Evolutionary conservation across 495 filamentous ascomycete genomes (phyloP).

Genomic region (Trichocladium antarcticum): DNA sequence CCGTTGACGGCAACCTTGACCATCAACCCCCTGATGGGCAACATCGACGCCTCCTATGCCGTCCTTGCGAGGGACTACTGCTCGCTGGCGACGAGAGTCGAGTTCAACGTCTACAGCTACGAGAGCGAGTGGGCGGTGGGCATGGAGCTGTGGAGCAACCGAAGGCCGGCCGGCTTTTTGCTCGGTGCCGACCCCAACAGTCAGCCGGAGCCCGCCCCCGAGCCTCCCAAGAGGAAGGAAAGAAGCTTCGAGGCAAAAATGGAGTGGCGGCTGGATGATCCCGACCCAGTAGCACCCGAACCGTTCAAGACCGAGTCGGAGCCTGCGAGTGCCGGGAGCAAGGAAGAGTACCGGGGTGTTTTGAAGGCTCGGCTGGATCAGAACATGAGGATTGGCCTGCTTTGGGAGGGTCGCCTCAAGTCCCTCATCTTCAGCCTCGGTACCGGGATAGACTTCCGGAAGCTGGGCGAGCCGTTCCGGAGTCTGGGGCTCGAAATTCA

Average conservation of each 20-base stretch:
- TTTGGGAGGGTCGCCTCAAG: slow-evolving; percentile 93
- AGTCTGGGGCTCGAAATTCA: slow-evolving; percentile 79
- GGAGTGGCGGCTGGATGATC: slow-evolving; percentile 39
- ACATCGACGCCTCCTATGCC: slow-evolving; percentile 78
- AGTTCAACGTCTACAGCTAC: slow-evolving; percentile 97
- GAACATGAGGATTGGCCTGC: slow-evolving; percentile 65
- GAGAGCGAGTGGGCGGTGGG: slow-evolving; percentile 88
- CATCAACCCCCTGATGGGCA: slow-evolving; percentile 86
- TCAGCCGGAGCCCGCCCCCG: slow-evolving; percentile 16
- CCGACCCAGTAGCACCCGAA: slow-evolving; percentile 18
- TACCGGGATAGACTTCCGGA: slow-evolving; percentile 62
- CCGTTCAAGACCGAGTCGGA: not conserved
- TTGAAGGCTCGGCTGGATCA: slow-evolving; percentile 82
- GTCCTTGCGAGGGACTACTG: slow-evolving; percentile 71
- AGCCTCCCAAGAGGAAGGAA: slow-evolving; percentile 24
- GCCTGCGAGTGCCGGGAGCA: slow-evolving; percentile 11
- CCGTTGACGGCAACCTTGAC: slow-evolving; percentile 89
- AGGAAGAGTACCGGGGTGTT: slow-evolving; percentile 69
- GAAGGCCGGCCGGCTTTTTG: slow-evolving; percentile 31
- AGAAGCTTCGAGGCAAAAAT: slow-evolving; percentile 46
- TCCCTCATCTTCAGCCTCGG: slow-evolving; percentile 87
- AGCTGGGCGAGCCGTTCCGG: slow-evolving; percentile 55
- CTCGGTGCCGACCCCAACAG: slow-evolving; percentile 25
- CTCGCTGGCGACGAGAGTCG: slow-evolving; percentile 77
- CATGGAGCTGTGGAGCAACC: slow-evolving; percentile 73